Evolutionary conservation across 176 grass and related monocot genomes (phyloP), one percentile per base, ranked within the genome.

Genomic region (Triticum timopheevii): DNA sequence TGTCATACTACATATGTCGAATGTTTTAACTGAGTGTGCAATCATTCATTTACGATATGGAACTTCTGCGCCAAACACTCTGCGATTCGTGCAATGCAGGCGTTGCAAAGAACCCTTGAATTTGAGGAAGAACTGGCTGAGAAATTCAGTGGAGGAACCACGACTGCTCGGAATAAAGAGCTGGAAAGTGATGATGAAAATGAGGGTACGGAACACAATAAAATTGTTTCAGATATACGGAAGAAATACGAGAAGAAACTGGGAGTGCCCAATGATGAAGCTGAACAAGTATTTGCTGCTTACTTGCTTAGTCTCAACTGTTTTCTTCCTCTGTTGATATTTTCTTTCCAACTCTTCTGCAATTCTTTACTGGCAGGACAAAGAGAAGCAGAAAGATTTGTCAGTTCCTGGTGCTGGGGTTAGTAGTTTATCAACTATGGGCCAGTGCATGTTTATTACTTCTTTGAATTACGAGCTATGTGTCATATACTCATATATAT

Each of bases 111-210:
- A 79, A 99, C 97, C 35, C 87, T 94, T 91, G 97, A 99, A 87
- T 99, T 99, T 96, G 97, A 99, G 78, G 97, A 99, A 89, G 97
- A 99, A 80, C 87, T 99, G 80, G 97, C 97, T 68, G 92, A 94
- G 61, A 99, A 99, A 86, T 99, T 99, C 85, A 92, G 97, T 87
- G 97, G 94, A 80, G 97, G 97, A 68, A 91, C 74, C 79, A 83
- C 49, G 11, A 80, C 73, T 79, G 81, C 94, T 89, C 85, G 77
- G 70, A 93, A 88, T 79, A 96, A 83, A 87, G 90, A 94, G 50
- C 81, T 81, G 78, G 80, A 74, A 64, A 94, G 80, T 81, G 97
- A 96, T 11, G 90, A 89, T 64, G 97, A 96, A 93, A 93, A 92
- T 89, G 91, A 92, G 62, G 90, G 88, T 42, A 78, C 22, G 5